Conservation (phyloP, 805 yeast genomes). For the Jamesozyma piceae region DNA sequence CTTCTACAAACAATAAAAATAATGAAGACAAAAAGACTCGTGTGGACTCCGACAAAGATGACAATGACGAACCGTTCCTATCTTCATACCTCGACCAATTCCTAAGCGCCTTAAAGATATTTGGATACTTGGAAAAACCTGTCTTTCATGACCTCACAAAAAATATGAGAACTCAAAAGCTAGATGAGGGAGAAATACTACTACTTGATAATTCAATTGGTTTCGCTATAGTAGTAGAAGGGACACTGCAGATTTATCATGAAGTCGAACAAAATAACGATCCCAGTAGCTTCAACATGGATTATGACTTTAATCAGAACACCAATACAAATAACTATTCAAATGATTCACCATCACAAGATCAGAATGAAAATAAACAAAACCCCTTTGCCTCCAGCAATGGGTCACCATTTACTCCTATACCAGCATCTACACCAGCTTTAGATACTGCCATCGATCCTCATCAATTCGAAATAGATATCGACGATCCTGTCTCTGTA, state of each 20-base stretch:
- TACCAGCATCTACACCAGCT: neutral
- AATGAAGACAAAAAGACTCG: neutral
- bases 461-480: neutral
- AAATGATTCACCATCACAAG: neutral
- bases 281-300: neutral
- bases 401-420: neutral
- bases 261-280: slow-evolving; percentile 34
- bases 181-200: slow-evolving; percentile 68
- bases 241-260: slow-evolving; percentile 70
- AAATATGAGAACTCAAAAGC: slow-evolving; percentile 79
- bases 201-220: slow-evolving; percentile 69
- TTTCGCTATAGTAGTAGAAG: slow-evolving; percentile 88
- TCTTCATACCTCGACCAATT: slow-evolving; percentile 81
- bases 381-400: neutral
- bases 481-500: neutral
- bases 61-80: slow-evolving; percentile 19
- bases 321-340: slow-evolving; percentile 1
- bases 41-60: neutral
- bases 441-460: neutral
- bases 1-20: neutral
- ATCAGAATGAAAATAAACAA: neutral
- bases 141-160: slow-evolving; percentile 90
- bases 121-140: slow-evolving; percentile 83
- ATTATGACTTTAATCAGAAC: slow-evolving; percentile 6
- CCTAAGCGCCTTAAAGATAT: slow-evolving; percentile 80